These are phyloP conservation scores for Penicillium psychrofluorescens DNA, from an alignment of 495 filamentous ascomycete genomes.

Conservation along the genomic window DNA sequence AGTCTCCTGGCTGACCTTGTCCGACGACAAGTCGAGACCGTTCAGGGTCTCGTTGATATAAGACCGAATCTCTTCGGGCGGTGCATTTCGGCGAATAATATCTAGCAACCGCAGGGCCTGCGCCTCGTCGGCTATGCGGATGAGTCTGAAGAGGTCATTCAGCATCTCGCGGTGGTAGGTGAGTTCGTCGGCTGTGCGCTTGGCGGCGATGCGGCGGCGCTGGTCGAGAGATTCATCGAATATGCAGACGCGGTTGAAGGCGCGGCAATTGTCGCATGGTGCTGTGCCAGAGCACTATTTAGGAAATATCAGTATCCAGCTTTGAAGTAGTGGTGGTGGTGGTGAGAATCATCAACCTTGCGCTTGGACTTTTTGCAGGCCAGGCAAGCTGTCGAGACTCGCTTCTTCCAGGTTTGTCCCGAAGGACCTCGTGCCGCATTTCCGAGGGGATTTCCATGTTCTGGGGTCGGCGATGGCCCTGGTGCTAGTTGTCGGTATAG, in stretches of 20 bases:
- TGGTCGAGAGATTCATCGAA: constrained; percentile 44
- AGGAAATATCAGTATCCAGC: background rate
- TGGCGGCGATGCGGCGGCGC: constrained; percentile 41
- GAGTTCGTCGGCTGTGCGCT: constrained; percentile 38
- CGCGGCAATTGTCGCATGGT: constrained; percentile 36
- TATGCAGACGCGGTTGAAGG: constrained; percentile 32
- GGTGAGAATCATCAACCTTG: constrained; percentile 19
- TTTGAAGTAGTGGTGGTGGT: background rate
- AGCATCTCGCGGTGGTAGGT: constrained; percentile 36
- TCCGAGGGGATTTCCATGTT: constrained; percentile 12
- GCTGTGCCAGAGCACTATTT: constrained; percentile 33
- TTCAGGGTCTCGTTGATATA: constrained; percentile 28
- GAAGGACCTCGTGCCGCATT: constrained; percentile 7
- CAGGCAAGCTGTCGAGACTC: constrained; percentile 40
- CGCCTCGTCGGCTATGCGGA: constrained; percentile 26
- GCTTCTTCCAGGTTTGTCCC: constrained; percentile 25
- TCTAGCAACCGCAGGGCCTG: constrained; percentile 23
- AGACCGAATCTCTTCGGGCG: constrained; percentile 27
- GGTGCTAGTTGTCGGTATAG: constrained; percentile 20
- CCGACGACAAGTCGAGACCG: constrained; percentile 7
- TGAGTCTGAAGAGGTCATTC: constrained; percentile 31
- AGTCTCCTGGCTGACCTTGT: constrained; percentile 6
- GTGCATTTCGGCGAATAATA: constrained; percentile 29
- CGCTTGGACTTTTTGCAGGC: constrained; percentile 43
- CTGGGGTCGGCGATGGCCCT: constrained; percentile 20